A percentile compares a stretch with the other conserved stretches of the same genome.
Conservation (phyloP, 2,329 filamentous ascomycete genomes). For the Cladobotryum protrusum region DNA sequence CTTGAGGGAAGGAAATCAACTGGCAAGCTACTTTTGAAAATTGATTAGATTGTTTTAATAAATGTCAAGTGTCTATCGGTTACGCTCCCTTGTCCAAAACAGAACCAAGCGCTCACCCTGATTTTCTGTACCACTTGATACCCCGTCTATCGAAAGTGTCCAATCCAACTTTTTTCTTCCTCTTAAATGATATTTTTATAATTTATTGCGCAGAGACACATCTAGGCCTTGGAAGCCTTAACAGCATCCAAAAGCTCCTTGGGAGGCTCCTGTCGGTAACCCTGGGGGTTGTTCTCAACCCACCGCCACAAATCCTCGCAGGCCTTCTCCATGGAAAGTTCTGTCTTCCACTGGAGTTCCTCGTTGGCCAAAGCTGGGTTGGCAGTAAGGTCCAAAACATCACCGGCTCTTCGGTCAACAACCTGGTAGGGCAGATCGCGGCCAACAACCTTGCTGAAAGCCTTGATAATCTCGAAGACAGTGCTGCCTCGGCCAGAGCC, state of each 20-base stretch:
- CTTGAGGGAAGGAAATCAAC: slow-evolving; percentile 76
- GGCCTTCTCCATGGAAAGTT: slow-evolving; percentile 84
- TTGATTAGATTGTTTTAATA: slow-evolving; percentile 16
- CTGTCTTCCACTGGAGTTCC: slow-evolving; percentile 88
- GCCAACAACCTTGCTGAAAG: slow-evolving; percentile 83
- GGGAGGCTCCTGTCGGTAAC: slow-evolving; percentile 88
- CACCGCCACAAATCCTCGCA: slow-evolving; percentile 94
- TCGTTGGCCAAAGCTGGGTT: slow-evolving; percentile 81
- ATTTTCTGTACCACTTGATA: neutral
- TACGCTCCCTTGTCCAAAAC: slow-evolving; percentile 7
- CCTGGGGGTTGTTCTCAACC: slow-evolving; percentile 94
- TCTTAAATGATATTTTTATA: neutral
- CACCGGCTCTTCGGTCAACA: slow-evolving; percentile 72
- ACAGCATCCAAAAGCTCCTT: slow-evolving; percentile 65
- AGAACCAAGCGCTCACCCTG: slow-evolving; percentile 1
- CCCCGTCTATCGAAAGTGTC: slow-evolving; percentile 7
- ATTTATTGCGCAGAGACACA: neutral
- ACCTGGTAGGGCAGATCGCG: slow-evolving; percentile 83
- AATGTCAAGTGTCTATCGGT: slow-evolving; percentile 3
- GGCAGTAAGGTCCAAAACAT: slow-evolving; percentile 91
- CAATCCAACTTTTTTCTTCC: slow-evolving; percentile 7
- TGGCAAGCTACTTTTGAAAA: slow-evolving; percentile 75
- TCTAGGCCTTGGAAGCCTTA: slow-evolving; percentile 34
- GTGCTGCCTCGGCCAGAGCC: slow-evolving; percentile 93
- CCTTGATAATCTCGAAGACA: slow-evolving; percentile 95